A percentile compares a stretch with the other conserved stretches of the same genome.
phyloP scores from a whole-genome alignment of 352 stramenopile species.

The Peronospora belbahrii region DNA sequence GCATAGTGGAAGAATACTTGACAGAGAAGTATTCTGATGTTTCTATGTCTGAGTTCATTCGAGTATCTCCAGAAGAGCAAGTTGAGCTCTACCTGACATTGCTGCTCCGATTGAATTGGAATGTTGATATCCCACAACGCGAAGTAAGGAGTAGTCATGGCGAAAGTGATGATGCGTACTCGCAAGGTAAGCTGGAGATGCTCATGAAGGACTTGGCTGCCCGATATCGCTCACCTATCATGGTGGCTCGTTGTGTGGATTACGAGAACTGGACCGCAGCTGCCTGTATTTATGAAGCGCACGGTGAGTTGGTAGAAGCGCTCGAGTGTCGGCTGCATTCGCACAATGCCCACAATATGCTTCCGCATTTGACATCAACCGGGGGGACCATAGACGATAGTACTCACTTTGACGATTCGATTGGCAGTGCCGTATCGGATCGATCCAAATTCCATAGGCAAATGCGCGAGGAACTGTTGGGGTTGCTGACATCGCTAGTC shows the following conservation, averaged over 20 bases:
- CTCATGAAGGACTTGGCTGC: constrained; percentile 46
- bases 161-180: constrained; percentile 20
- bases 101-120: constrained; percentile 48
- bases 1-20: neutral
- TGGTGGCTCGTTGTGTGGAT: constrained; percentile 73
- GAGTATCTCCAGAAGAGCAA: constrained; percentile 35
- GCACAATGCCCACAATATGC: constrained; percentile 34
- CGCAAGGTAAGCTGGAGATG: constrained; percentile 45
- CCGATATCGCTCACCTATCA: constrained; percentile 66
- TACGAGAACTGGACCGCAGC: constrained; percentile 78
- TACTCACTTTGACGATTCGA: constrained; percentile 24
- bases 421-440: constrained; percentile 22
- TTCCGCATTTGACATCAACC: neutral
- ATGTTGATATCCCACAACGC: neutral
- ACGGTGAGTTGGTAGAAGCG: constrained; percentile 73
- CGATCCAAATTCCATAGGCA: constrained; percentile 42
- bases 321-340: constrained; percentile 76
- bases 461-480: constrained; percentile 57
- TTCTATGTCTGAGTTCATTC: constrained; percentile 41
- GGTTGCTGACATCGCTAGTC: constrained; percentile 53
- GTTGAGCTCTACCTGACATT: constrained; percentile 74
- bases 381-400: constrained; percentile 2
- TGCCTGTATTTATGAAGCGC: constrained; percentile 67
- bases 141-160: neutral
- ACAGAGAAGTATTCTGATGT: constrained; percentile 27